Evolutionary conservation across 352 stramenopile species (phyloP).

Genomic region (Globisporangium heterothallicum): DNA sequence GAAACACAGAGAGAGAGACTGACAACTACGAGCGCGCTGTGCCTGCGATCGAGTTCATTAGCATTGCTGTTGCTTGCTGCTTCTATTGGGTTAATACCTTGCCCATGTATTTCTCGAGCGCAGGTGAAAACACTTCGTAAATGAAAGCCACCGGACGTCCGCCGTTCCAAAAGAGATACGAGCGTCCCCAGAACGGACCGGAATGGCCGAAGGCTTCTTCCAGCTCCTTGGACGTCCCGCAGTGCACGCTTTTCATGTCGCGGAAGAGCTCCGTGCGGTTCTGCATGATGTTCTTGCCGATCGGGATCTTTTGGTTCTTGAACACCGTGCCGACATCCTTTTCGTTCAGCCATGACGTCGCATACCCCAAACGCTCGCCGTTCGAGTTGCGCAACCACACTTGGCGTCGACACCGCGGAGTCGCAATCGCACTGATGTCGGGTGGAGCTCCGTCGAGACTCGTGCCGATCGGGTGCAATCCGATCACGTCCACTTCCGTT

Average conservation of each 20-base stretch:
- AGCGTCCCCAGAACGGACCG: slow-evolving; percentile 79
- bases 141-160: slow-evolving; percentile 78
- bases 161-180: slow-evolving; percentile 83
- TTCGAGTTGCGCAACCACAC: slow-evolving; percentile 71
- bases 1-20: slow-evolving; percentile 5
- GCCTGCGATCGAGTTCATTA: slow-evolving; percentile 1
- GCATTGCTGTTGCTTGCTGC: neutral
- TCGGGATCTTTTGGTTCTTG: slow-evolving; percentile 76
- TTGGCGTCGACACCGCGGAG: slow-evolving; percentile 63
- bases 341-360: slow-evolving; percentile 69
- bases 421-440: slow-evolving; percentile 40
- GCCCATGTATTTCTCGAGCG: slow-evolving; percentile 76
- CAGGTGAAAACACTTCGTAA: slow-evolving; percentile 85
- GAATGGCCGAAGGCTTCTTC: slow-evolving; percentile 56
- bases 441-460: slow-evolving; percentile 32
- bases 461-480: slow-evolving; percentile 42
- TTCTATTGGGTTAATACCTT: slow-evolving; percentile 34
- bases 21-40: neutral
- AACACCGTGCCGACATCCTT: slow-evolving; percentile 68
- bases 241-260: slow-evolving; percentile 82
- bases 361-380: slow-evolving; percentile 74
- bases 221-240: slow-evolving; percentile 43
- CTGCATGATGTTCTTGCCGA: slow-evolving; percentile 77
- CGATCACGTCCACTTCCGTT: slow-evolving; percentile 79
- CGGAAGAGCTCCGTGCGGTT: slow-evolving; percentile 84